These are phyloP conservation scores for Hanseniaspora lachancei DNA, from an alignment of 805 yeast genomes.

Conservation along the genomic window DNA sequence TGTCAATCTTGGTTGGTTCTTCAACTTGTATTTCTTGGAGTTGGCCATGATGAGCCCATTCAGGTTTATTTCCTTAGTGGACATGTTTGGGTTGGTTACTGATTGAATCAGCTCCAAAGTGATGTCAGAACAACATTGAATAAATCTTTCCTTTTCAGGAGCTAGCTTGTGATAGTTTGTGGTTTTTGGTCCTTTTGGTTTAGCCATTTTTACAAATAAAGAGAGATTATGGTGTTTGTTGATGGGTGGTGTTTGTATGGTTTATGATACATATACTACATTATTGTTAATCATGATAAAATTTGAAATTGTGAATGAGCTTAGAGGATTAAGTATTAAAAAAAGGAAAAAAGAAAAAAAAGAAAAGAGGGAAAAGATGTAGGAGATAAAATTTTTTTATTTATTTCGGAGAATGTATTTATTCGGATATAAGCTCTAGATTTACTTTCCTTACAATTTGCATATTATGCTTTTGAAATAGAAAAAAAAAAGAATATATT, in stretches of 20 bases:
- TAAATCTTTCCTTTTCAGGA: constrained; percentile 85
- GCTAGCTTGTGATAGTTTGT: constrained; percentile 52
- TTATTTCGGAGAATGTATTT: too few relatives aligned
- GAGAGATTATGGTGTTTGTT: background rate
- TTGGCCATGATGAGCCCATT: constrained; percentile 77
- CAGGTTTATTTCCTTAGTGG: constrained; percentile 60
- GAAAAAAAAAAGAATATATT: too few relatives aligned
- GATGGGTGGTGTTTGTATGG: background rate
- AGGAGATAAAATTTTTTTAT: too few relatives aligned
- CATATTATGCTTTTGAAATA: too few relatives aligned
- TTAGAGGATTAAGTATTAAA: background rate
- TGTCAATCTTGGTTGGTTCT: constrained; percentile 85
- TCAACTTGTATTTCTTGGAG: constrained; percentile 81
- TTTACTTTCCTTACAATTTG: too few relatives aligned
- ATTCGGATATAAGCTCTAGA: too few relatives aligned
- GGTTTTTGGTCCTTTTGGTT: constrained; percentile 29
- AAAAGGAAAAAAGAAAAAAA: constrained; percentile 1
- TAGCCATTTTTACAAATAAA: constrained; percentile 20
- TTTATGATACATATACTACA: too few relatives aligned
- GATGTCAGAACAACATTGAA: constrained; percentile 86
- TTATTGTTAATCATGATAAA: too few relatives aligned
- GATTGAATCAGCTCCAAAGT: constrained; percentile 74
- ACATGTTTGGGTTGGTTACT: constrained; percentile 39
- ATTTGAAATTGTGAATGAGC: too few relatives aligned
- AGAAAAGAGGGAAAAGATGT: background rate